Evolutionary conservation across 78 protist species (phyloP), one percentile per base, ranked within the genome.

Genomic region (Dictyostelium capitatum): DNA sequence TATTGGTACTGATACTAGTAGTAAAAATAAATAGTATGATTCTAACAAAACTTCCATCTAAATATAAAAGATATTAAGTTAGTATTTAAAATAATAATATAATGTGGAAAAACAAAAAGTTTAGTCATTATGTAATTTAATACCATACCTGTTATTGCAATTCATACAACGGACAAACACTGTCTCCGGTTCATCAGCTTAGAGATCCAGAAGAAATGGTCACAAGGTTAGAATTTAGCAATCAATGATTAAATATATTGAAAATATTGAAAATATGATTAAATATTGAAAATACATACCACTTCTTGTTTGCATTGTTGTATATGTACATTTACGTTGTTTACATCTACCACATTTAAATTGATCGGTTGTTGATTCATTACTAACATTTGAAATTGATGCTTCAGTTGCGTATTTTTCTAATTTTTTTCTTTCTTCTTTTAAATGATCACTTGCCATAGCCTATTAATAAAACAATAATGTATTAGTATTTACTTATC

Each of bases 221-320:
- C 3, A 51, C 1, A 51, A 37, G 43, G 43, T 37, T 37, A 2
- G n/a, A n/a, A n/a, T n/a, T n/a, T n/a, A n/a, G n/a, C n/a, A n/a
- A n/a, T n/a, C 53, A 48, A 48, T 9, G 8, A 48, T 9, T 48
- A 48, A 48, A 48, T 9, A 48, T 9, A 48, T 48, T 9, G 8
- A 48, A 48, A 48, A 48, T 9, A 48, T 48, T 37, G 43, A 3
- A 3, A 37, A 37, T 37, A 51, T 14, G 15, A 51, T 51, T 51
- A n/a, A n/a, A n/a, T n/a, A n/a, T n/a, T n/a, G n/a, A n/a, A 14
- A 12, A 12, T 1, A 12, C 56, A 4, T 51, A 51, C 56, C 56
- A 84, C 96, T 97, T 41, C 98, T 67, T 23, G 98, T 97, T 84
- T 97, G 98, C 78, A 94, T 30, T 85, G 97, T 98, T 59, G 15